Base-by-base conservation (phyloP, 371 early-diverging fungal species). In the Lichtheimia ornata region DNA sequence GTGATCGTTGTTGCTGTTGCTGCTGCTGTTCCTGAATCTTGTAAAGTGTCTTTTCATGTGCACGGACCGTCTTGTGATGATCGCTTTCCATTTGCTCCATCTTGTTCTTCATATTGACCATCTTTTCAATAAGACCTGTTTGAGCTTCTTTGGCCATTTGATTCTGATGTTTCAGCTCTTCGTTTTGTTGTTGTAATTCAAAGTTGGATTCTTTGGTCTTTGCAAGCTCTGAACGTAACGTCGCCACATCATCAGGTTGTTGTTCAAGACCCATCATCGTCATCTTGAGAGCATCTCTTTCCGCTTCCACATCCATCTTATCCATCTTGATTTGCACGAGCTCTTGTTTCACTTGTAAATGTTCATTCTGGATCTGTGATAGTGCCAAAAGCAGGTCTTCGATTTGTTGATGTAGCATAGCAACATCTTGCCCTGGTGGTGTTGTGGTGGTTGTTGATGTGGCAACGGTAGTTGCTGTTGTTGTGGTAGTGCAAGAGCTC, bases 381-480 rank as follows among this genome's bases (percentile, higher is more conserved):
- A 85, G 63, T 4, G 85, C 87, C 17, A 77, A 62, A 27, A 84
- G 71, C 18, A 86, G 60, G 47, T 86, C 87, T 58, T 86, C 85
- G 25, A 85, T 85, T 58, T 86, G 87, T 58, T 82, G 81, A 59
- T 84, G 80, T 6, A 86, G 67, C 49, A 79, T 74, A 11, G 79
- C 73, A 11, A 72, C 63, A 58, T 71, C 75, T 2, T 73, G 75
- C 12, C 44, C 40, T 11, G 41, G 35, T 40, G 47, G 50, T 24
- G 6, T n/a, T 51, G 3, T 12, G 3, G 53, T 40, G 13, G 63
- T 50, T 13, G 45, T 22, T 17, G 53, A 42, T 14, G 62, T 40
- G 27, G 43, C n/a, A 35, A 44, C 50, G 30, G 50, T 15, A 55
- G 42, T 25, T 55, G 58, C 28, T 59, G 50, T 22, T 9, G 53